Evolutionary conservation across 305 asterid species (phyloP).

Genomic region (Fraxinus baroniana): DNA sequence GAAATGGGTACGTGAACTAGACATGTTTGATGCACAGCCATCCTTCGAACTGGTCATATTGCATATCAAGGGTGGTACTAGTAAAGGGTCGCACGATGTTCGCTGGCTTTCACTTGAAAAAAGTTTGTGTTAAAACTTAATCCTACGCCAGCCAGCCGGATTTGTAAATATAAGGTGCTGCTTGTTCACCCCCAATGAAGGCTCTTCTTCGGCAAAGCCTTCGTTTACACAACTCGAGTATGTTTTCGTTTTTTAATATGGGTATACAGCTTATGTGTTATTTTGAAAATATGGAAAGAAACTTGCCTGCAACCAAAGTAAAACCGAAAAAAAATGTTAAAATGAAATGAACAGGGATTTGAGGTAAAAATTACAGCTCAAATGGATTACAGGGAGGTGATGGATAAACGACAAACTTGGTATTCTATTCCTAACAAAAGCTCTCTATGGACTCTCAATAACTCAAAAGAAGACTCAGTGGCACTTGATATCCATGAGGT

Average conservation of each 20-base stretch:
- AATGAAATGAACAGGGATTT: neutral
- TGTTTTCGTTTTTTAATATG: neutral
- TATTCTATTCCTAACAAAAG: neutral
- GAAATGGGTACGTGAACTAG: neutral
- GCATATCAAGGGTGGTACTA: no score
- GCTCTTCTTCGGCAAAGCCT: neutral
- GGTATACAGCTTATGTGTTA: neutral
- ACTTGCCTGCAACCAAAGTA: neutral
- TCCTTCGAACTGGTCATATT: neutral
- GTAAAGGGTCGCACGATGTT: neutral
- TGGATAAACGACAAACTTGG: neutral
- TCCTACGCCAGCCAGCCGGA: neutral
- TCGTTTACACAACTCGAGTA: neutral
- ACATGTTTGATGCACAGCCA: neutral
- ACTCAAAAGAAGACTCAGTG: neutral
- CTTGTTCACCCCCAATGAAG: neutral
- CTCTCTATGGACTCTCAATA: neutral
- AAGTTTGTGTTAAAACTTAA: neutral
- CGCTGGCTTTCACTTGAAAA: neutral
- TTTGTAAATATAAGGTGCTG: neutral
- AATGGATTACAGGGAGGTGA: neutral
- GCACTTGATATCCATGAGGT: neutral
- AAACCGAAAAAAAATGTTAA: neutral
- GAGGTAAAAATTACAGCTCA: neutral
- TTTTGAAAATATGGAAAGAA: neutral